Percentiles rank a stretch among this genome's conserved stretches.
Conservation (phyloP, 345 rosid species). For the Linum lewisii region DNA sequence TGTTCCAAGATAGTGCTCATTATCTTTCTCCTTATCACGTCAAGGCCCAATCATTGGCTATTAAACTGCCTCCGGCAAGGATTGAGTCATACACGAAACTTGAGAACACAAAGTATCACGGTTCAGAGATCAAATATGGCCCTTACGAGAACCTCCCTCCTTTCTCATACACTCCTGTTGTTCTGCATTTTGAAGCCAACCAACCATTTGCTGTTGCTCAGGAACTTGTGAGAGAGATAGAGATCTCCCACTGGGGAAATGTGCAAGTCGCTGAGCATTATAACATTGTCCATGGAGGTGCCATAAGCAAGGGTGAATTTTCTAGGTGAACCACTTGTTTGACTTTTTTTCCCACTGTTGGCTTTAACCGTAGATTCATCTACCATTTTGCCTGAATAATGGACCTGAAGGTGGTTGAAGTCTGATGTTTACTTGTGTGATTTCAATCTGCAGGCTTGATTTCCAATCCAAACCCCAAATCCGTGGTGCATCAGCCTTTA, state of each 20-base stretch:
- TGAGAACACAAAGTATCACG: conserved; percentile 55
- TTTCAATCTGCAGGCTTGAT: conserved; percentile 43
- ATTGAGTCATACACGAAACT: conserved; percentile 70
- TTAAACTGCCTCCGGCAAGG: conserved; percentile 64
- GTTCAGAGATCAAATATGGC: conserved; percentile 82
- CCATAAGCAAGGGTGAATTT: conserved; percentile 85
- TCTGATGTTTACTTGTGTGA: not conserved
- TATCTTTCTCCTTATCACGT: conserved; percentile 70
- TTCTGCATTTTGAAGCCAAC: conserved; percentile 78
- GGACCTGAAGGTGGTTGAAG: not conserved
- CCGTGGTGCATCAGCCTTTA: conserved; percentile 67
- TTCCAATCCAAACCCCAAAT: conserved; percentile 65
- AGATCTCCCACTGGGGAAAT: conserved; percentile 95
- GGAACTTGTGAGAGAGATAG: conserved; percentile 77
- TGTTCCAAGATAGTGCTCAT: conserved; percentile 67
- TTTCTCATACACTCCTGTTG: conserved; percentile 58
- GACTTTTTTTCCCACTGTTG: not conserved
- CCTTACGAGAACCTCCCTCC: conserved; percentile 63
- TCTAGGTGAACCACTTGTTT: conserved; percentile 43
- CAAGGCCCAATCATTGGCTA: conserved; percentile 56
- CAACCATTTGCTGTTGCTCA: conserved; percentile 71
- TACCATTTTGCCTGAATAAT: conserved; percentile 8
- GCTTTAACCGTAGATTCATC: conserved; percentile 1
- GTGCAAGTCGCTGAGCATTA: conserved; percentile 88
- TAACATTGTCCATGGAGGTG: conserved; percentile 62